phyloP scores from a whole-genome alignment of 345 rosid genomes.

The Acer campestre region DNA sequence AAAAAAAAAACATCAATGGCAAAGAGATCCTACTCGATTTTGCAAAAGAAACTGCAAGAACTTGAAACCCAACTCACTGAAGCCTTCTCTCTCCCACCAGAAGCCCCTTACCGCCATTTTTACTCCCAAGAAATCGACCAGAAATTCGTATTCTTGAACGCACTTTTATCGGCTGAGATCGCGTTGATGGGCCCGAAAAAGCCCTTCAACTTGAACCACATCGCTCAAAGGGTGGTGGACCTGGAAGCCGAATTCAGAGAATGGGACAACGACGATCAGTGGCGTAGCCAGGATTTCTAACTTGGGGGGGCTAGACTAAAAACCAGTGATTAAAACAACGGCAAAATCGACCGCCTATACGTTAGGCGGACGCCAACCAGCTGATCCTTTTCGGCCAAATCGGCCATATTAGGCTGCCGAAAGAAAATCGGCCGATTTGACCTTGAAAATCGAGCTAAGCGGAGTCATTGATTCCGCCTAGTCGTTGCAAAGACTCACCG shows the following conservation, averaged over 20 bases:
- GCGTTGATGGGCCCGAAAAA: constrained; percentile 33
- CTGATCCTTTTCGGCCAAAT: too few species aligned
- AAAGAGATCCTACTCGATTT: constrained; percentile 21
- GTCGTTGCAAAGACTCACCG: too few species aligned
- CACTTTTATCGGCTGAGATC: constrained; percentile 43
- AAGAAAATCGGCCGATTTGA: too few species aligned
- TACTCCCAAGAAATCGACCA: constrained; percentile 37
- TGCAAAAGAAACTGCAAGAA: constrained; percentile 48
- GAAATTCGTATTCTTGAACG: constrained; percentile 37
- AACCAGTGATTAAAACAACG: too few species aligned
- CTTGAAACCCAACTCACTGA: constrained; percentile 31
- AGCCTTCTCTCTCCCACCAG: constrained; percentile 23
- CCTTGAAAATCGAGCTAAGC: too few species aligned
- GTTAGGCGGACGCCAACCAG: too few species aligned
- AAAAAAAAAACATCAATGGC: constrained; percentile 24
- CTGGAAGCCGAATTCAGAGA: constrained; percentile 29
- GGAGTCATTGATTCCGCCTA: too few species aligned
- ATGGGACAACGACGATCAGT: too few species aligned
- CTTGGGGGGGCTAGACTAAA: too few species aligned
- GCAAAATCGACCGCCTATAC: too few species aligned
- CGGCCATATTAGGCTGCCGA: too few species aligned
- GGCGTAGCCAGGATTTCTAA: too few species aligned
- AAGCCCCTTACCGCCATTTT: background rate
- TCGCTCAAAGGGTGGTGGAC: constrained; percentile 27
- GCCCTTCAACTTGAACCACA: constrained; percentile 32